Evolutionary conservation across 169 alveolate species (phyloP).

Genomic region (Babesia ovata): DNA sequence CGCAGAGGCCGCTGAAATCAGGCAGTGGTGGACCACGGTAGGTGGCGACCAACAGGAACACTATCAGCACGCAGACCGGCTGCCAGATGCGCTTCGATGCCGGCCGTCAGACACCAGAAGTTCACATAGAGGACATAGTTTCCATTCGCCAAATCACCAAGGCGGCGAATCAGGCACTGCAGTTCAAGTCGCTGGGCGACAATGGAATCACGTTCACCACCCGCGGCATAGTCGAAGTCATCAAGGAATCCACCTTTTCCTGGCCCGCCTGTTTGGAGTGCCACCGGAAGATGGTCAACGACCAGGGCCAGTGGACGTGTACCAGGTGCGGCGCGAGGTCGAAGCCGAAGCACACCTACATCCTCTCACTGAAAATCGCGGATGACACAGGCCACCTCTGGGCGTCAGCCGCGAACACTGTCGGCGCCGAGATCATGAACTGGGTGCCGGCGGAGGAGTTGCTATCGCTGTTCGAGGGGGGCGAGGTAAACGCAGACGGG

Average conservation of each 20-base stretch:
- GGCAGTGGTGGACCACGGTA: conserved; percentile 76
- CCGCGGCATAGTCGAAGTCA: conserved; percentile 55
- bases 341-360: conserved; percentile 72
- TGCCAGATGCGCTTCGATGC: conserved; percentile 58
- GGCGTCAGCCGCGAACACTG: conserved; percentile 72
- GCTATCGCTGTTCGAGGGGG: conserved; percentile 32
- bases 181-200: conserved; percentile 55
- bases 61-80: conserved; percentile 52
- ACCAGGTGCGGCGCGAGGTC: conserved; percentile 65
- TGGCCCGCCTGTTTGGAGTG: conserved; percentile 79
- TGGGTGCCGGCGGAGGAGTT: conserved; percentile 44
- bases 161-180: conserved; percentile 63
- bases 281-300: conserved; percentile 70
- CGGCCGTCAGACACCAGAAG: conserved; percentile 39
- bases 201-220: conserved; percentile 59
- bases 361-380: conserved; percentile 68
- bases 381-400: conserved; percentile 72
- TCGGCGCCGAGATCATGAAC: conserved; percentile 66
- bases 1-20: conserved; percentile 64
- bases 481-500: conserved; percentile 41
- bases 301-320: conserved; percentile 63
- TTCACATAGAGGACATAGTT: conserved; percentile 62
- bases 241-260: conserved; percentile 54
- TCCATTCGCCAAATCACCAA: conserved; percentile 54
- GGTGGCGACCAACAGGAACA: conserved; percentile 2